Evolutionary conservation across 192 early-diverging fungal species (phyloP).

Genomic region (Phycomyces blakesleeanus): DNA sequence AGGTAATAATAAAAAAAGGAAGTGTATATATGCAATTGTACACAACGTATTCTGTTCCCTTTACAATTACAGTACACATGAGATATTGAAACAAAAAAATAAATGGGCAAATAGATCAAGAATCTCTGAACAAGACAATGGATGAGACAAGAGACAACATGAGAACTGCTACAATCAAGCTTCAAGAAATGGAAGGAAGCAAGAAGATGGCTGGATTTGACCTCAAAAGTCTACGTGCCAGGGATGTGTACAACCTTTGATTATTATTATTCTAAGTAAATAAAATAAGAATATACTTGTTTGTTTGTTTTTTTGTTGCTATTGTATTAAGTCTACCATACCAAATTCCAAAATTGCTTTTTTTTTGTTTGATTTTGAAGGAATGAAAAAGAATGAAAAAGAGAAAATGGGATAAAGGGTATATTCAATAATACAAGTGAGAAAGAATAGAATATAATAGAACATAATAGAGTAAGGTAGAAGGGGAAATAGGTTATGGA

Average conservation of each 20-base stretch:
- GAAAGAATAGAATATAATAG: not conserved
- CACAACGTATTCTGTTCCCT: too few species aligned
- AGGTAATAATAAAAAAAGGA: slow-evolving; percentile 29
- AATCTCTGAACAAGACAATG: slow-evolving; percentile 44
- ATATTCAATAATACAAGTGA: not conserved
- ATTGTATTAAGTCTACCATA: too few species aligned
- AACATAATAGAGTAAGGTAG: not conserved
- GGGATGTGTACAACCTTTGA: slow-evolving; percentile 22
- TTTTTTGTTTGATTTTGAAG: not conserved
- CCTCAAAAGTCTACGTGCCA: slow-evolving; percentile 36
- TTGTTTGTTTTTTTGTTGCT: too few species aligned
- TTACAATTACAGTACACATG: too few species aligned
- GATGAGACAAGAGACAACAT: slow-evolving; percentile 38
- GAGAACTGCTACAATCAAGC: slow-evolving; percentile 38
- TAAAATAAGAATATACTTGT: too few species aligned
- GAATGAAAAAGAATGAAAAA: not conserved
- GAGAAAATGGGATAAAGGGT: not conserved
- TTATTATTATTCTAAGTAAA: too few species aligned
- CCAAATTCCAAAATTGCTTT: too few species aligned
- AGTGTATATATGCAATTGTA: not conserved
- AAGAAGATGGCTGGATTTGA: slow-evolving; percentile 41
- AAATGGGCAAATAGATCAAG: slow-evolving; percentile 41
- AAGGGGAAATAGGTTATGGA: too few species aligned
- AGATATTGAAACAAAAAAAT: not conserved
- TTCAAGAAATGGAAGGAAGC: slow-evolving; percentile 50